phyloP scores from a whole-genome alignment of 2,329 filamentous ascomycete species.

The Orbilia javanica region DNA sequence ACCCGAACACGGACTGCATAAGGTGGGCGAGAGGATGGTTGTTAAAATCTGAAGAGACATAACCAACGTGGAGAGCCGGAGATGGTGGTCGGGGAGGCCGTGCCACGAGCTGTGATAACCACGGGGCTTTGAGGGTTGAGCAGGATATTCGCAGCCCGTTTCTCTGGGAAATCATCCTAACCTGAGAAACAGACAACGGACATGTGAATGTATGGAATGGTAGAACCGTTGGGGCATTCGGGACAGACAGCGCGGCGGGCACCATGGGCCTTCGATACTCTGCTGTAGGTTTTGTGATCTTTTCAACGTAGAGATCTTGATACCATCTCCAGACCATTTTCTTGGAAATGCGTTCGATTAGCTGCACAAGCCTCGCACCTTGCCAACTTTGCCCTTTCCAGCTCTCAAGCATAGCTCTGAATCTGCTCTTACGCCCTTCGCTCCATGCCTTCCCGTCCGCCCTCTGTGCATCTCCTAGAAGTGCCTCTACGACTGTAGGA shows the following conservation, averaged over 20 bases:
- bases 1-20: constrained; percentile 98
- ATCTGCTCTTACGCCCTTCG: constrained; percentile 63
- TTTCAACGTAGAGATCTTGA: constrained; percentile 78
- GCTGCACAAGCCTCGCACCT: constrained; percentile 83
- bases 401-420: constrained; percentile 66
- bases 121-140: constrained; percentile 85
- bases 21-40: constrained; percentile 96
- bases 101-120: constrained; percentile 85
- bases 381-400: constrained; percentile 88
- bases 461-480: constrained; percentile 68
- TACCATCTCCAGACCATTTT: constrained; percentile 88
- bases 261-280: constrained; percentile 80
- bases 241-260: constrained; percentile 79
- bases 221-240: constrained; percentile 90
- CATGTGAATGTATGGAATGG: constrained; percentile 99
- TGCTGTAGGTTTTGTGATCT: constrained; percentile 70
- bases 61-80: constrained; percentile 89
- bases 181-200: constrained; percentile 88
- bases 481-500: constrained; percentile 69
- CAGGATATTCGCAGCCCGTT: constrained; percentile 94
- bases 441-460: constrained; percentile 65
- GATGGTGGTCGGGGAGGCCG: constrained; percentile 85
- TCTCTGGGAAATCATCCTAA: constrained; percentile 92
- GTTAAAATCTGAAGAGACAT: constrained; percentile 98
- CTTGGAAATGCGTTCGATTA: constrained; percentile 86